Base-by-base conservation (phyloP, 768 basidiomycete genomes). In the Suillus subalutaceus region DNA sequence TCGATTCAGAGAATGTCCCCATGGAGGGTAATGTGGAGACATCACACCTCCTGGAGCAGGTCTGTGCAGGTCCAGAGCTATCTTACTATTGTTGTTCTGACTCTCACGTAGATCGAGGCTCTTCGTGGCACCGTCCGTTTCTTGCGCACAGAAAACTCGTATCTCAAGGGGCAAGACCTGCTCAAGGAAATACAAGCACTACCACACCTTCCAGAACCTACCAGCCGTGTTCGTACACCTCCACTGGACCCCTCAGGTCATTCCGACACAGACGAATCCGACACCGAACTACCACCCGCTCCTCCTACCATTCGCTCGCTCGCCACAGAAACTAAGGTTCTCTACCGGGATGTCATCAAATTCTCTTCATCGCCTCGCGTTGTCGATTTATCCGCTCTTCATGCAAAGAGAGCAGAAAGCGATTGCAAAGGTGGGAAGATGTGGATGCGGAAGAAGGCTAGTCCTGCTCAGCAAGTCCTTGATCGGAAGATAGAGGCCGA, bases 71-170 rank as follows among this genome's bases (percentile, higher is more conserved):
- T 58, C 57, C 53, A 40, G 20, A 13, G 56, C 20, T 18, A 1
- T 57, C 48, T 53, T 16, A 6, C 10, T 20, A 50, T 8, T 20
- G 18, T 55, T 70, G 20, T 57, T 70, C 69, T 72, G 67, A 67
- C 60, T 48, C 35, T n/a, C 65, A 15, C 65, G 30, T 70, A 95
- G 91, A 89, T 98, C 73, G 93, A 97, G 56, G 92, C 91, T 16
- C 85, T 98, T n/a, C 91, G 94, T 48, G 90, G 91, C 6, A 93
- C 96, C 0, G 88, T 99, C 37, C 88, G 94, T 23, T 98, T 92
- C 87, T 83, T 99, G n/a, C 89, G 96, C 30, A 89, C 85, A 43
- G 96, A 99, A 78, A 99, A 99, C 75, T 86, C 93, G 3, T 95
- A 93, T 74, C 89, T 99, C 79, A 96, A 92, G 74, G 94, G 95